These are phyloP conservation scores for Parmelia sp. DNA, from an alignment of 495 filamentous ascomycete genomes.

Conservation along the genomic window DNA sequence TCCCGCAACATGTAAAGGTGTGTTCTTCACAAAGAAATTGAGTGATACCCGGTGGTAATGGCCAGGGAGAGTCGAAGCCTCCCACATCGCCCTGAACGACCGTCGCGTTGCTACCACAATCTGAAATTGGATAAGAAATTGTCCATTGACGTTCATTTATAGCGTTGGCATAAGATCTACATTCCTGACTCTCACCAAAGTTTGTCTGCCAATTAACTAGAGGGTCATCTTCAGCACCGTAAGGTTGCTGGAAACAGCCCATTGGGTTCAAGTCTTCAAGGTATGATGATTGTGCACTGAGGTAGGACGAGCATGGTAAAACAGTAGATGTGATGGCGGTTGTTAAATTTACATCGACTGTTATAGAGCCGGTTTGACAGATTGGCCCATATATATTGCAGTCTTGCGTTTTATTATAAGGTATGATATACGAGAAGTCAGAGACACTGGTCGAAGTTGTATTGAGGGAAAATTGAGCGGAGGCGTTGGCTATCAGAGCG, in stretches of 20 bases:
- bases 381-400: conserved; percentile 10
- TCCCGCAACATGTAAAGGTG: conserved; percentile 1
- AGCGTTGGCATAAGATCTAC: conserved; percentile 1
- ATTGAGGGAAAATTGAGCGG: neutral
- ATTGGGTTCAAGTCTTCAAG: neutral
- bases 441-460: neutral
- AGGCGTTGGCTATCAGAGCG: neutral
- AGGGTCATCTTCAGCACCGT: neutral
- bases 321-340: conserved; percentile 2
- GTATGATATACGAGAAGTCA: conserved; percentile 10
- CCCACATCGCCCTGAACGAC: neutral
- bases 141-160: neutral
- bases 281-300: conserved; percentile 10
- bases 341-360: conserved; percentile 6
- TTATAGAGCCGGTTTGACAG: conserved; percentile 15
- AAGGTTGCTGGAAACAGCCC: neutral
- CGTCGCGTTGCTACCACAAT: neutral
- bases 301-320: conserved; percentile 17
- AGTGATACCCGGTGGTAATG: neutral
- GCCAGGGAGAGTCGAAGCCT: neutral
- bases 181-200: conserved; percentile 11
- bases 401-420: conserved; percentile 4
- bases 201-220: neutral
- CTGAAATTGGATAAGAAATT: neutral
- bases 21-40: neutral